A percentile compares a stretch with the other conserved stretches of the same genome.
Evolutionary conservation across 192 early-diverging fungal species (phyloP).

Genomic region (Gonapodya prolifera): DNA sequence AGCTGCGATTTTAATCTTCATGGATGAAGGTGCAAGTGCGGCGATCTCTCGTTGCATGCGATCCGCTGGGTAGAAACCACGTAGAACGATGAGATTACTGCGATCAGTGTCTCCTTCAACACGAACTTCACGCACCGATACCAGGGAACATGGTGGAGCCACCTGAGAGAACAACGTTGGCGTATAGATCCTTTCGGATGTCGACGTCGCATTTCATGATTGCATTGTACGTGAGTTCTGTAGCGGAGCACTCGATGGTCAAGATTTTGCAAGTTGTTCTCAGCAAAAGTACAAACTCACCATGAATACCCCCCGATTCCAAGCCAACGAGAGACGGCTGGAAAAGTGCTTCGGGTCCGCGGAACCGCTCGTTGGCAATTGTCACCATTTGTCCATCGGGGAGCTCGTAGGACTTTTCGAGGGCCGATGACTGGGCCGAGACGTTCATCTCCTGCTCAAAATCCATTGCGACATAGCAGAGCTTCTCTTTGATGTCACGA

Average conservation of each 20-base stretch:
- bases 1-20: constrained; percentile 97
- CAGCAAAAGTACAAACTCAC: constrained; percentile 92
- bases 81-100: constrained; percentile 66
- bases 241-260: no score
- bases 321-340: constrained; percentile 86
- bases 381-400: constrained; percentile 98
- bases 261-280: constrained; percentile 95
- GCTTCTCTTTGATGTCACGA: no score
- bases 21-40: constrained; percentile 82
- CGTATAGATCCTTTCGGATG: no score
- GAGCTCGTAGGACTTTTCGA: constrained; percentile 96
- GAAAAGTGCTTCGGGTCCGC: constrained; percentile 55
- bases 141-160: constrained; percentile 64
- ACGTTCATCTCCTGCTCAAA: constrained; percentile 96
- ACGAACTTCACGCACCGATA: neutral
- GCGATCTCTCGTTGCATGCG: constrained; percentile 98
- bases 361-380: constrained; percentile 81
- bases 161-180: constrained; percentile 92
- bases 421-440: constrained; percentile 72
- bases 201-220: no score
- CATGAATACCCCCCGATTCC: constrained; percentile 88
- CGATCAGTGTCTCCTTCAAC: neutral
- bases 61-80: constrained; percentile 93
- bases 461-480: constrained; percentile 97
- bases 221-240: no score